A percentile compares a stretch with the other conserved stretches of the same genome.
Conservation (phyloP, 2,329 filamentous ascomycete species). For the Fusarium sp. region DNA sequence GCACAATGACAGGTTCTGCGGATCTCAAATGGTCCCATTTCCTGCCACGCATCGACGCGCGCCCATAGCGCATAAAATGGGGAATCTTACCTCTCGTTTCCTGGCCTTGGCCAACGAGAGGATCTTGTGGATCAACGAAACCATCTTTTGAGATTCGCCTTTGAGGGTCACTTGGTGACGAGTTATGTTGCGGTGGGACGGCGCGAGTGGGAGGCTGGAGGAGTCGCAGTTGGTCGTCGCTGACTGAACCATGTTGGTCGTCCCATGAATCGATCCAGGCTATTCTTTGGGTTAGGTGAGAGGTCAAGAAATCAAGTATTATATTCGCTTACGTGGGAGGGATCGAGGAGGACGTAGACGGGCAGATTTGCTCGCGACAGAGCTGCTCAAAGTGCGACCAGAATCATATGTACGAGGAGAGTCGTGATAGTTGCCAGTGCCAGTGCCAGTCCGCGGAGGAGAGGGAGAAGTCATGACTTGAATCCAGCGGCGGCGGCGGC, state of each 20-base stretch:
- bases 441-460: conserved; percentile 42
- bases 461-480: conserved; percentile 47
- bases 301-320: not conserved
- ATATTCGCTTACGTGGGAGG: conserved; percentile 42
- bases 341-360: conserved; percentile 45
- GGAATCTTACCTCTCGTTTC: conserved; percentile 56
- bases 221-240: conserved; percentile 55
- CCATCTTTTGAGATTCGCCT: conserved; percentile 63
- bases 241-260: conserved; percentile 54
- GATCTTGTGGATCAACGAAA: conserved; percentile 58
- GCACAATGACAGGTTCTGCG: conserved; percentile 70
- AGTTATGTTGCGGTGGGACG: conserved; percentile 58
- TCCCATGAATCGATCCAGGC: conserved; percentile 66
- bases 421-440: conserved; percentile 30
- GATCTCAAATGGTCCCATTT: conserved; percentile 72
- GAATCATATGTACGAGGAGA: conserved; percentile 42
- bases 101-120: conserved; percentile 52
- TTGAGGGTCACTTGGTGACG: conserved; percentile 54
- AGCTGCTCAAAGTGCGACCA: conserved; percentile 37
- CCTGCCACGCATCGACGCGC: conserved; percentile 60
- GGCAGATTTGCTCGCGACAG: conserved; percentile 29
- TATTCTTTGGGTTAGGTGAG: conserved; percentile 15
- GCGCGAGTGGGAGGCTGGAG: conserved; percentile 56
- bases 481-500: conserved; percentile 5
- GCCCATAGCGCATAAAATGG: conserved; percentile 62